Percentiles rank a stretch among this genome's conserved stretches.
These are phyloP conservation scores for Elsinoe batatas DNA, from an alignment of 2,329 filamentous ascomycete genomes.

Conservation along the genomic window DNA sequence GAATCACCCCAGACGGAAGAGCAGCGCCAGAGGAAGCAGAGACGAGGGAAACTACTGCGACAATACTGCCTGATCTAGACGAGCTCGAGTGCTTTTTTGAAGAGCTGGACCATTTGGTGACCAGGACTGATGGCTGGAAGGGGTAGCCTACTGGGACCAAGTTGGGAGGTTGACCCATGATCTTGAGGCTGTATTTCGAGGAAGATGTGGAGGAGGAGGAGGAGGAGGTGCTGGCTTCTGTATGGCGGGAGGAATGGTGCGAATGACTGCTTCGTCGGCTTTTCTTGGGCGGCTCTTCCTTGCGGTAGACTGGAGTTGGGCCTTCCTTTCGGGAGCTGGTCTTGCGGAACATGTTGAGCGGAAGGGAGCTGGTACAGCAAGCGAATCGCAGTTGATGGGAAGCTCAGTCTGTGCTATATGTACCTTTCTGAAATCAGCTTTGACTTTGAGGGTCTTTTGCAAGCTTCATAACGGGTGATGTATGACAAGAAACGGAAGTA, in stretches of 20 bases:
- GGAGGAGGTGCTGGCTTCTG: background rate
- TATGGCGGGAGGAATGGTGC: background rate
- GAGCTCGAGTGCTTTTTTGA: background rate
- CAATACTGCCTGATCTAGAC: background rate
- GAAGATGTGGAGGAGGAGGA: slow-evolving; percentile 2
- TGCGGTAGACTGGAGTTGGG: background rate
- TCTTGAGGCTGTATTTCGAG: slow-evolving; percentile 2
- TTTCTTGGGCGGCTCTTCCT: background rate
- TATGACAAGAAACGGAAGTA: slow-evolving; percentile 1
- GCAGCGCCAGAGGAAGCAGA: background rate
- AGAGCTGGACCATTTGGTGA: slow-evolving; percentile 1
- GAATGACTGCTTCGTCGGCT: background rate
- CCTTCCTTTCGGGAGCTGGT: slow-evolving; percentile 2
- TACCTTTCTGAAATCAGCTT: background rate
- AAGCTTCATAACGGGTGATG: background rate
- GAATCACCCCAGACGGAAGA: background rate
- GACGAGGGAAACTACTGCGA: slow-evolving; percentile 1
- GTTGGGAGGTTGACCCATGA: background rate
- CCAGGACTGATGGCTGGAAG: slow-evolving; percentile 8
- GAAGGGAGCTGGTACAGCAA: background rate
- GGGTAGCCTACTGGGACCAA: background rate
- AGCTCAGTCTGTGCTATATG: background rate
- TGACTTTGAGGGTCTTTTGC: background rate
- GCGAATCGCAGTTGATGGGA: background rate
- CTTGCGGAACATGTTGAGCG: background rate